Evolutionary conservation across 2,329 filamentous ascomycete species (phyloP), one percentile per base, ranked within the genome.

Genomic region (Nemania diffusa): DNA sequence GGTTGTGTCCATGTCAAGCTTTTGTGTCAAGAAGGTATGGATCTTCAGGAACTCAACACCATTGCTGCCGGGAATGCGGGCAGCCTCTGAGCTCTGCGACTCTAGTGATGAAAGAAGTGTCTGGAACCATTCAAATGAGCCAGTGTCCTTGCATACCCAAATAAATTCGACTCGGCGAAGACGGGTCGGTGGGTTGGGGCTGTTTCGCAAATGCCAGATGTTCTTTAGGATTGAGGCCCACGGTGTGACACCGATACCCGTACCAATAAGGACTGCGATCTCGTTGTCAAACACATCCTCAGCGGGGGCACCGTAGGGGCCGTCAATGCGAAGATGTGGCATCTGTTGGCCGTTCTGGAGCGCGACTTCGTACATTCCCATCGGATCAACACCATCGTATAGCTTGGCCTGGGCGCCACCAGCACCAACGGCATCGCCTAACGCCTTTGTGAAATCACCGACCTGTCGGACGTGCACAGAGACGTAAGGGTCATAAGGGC

Each of bases 121-220:
- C 79, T 99, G 96, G 85, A 99, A 98, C 96, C 96, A 99, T 82
- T 98, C 96, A 76, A 99, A 99, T 0, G 94, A 97, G 37, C 88
- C 92, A 0, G 94, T 97, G 77, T 97, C 94, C 79, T 92, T 96
- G 87, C 95, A 97, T 58, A 98, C 91, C 96, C 96, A 99, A 83
- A 99, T 97, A 81, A 99, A 99, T 80, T 99, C 96, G 34, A 99
- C 95, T 79, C 96, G 91, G 67, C 94, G 92, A 53, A 99, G 90
- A 77, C 95, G 92, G 57, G 88, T 90, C 1, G 95, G 94, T 26
- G 94, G 93, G 83, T 97, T 96, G 7, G 95, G 94, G 17, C 91
- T 89, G 71, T 96, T 91, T 70, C 96, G 93, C 76, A 97, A 86
- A 79, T 99, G 95, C 93, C 94, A 99, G 81, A 99, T 98, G 79